phyloP scores from a whole-genome alignment of 495 filamentous ascomycete species.

The Annulohypoxylon nitens region DNA sequence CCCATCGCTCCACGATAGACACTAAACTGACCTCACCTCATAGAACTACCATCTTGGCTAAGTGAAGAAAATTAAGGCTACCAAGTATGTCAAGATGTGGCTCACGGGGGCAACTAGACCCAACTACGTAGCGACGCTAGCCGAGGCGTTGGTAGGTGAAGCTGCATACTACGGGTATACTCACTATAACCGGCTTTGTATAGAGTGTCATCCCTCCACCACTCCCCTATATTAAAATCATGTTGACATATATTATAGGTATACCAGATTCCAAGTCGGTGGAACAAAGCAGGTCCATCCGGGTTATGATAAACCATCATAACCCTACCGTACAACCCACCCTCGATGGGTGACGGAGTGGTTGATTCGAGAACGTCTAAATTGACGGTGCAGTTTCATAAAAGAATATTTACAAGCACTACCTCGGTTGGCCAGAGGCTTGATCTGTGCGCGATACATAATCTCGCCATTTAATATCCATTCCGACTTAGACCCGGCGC shows the following conservation, averaged over 20 bases:
- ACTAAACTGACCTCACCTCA: constrained; percentile 17
- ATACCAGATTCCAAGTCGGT: constrained; percentile 31
- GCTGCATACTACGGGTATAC: constrained; percentile 13
- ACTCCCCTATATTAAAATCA: constrained; percentile 29
- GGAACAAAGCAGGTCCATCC: constrained; percentile 29
- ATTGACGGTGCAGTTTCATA: constrained; percentile 19
- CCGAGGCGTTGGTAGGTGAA: constrained; percentile 25
- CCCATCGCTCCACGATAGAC: constrained; percentile 15
- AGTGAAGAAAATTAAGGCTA: constrained; percentile 22
- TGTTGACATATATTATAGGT: constrained; percentile 24
- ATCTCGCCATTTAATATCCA: constrained; percentile 13
- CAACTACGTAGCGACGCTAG: constrained; percentile 32
- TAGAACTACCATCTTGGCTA: constrained; percentile 16
- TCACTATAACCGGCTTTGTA: constrained; percentile 36
- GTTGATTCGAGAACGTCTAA: constrained; percentile 12
- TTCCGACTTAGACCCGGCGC: constrained; percentile 13
- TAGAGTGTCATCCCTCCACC: constrained; percentile 28
- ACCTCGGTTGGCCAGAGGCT: not conserved
- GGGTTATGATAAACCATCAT: constrained; percentile 15
- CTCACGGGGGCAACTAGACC: constrained; percentile 20
- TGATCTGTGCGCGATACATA: constrained; percentile 14
- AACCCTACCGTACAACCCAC: constrained; percentile 28
- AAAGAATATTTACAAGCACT: not conserved
- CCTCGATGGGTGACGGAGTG: constrained; percentile 16
- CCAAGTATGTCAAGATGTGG: constrained; percentile 31